A percentile compares a stretch with the other conserved stretches of the same genome.
phyloP scores from a whole-genome alignment of 139 green algal genomes.

The Raphidocelis subcapitata region DNA sequence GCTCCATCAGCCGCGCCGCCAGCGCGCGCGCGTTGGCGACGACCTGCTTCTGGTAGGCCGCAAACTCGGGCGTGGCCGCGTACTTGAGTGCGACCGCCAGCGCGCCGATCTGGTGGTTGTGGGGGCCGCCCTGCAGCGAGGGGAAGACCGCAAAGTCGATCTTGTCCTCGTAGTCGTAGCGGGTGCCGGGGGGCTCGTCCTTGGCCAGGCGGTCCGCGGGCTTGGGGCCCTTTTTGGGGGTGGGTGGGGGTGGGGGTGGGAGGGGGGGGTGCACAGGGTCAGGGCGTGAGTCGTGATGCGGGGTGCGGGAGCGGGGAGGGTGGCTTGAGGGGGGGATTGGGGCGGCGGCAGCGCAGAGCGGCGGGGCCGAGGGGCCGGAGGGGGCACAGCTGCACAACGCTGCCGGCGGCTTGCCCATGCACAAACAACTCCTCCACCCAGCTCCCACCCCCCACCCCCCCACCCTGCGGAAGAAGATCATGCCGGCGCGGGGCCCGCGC shows the following conservation, averaged over 20 bases:
- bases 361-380: too few species aligned
- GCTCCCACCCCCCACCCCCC: too few species aligned
- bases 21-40: constrained; percentile 73
- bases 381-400: too few species aligned
- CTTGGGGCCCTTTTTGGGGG: constrained; percentile 69
- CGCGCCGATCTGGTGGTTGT: constrained; percentile 99
- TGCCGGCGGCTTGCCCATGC: too few species aligned
- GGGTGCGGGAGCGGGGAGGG: too few species aligned
- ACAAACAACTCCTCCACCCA: too few species aligned
- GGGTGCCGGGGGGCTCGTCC: constrained; percentile 48
- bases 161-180: constrained; percentile 90
- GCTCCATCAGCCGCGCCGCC: constrained; percentile 61
- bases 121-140: constrained; percentile 86
- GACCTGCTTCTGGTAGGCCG: constrained; percentile 91
- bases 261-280: not conserved
- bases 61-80: constrained; percentile 86
- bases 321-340: too few species aligned
- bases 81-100: constrained; percentile 97
- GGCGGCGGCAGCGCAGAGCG: too few species aligned
- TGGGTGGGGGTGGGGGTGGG: not conserved
- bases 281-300: too few species aligned
- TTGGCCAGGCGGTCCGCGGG: constrained; percentile 44
- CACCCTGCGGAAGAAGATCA: constrained; percentile 98
- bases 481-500: constrained; percentile 82
- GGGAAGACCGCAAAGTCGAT: constrained; percentile 98